Base-by-base conservation (phyloP, 1,284 basidiomycete genomes). In the Mycosarcoma mackinlayi region DNA sequence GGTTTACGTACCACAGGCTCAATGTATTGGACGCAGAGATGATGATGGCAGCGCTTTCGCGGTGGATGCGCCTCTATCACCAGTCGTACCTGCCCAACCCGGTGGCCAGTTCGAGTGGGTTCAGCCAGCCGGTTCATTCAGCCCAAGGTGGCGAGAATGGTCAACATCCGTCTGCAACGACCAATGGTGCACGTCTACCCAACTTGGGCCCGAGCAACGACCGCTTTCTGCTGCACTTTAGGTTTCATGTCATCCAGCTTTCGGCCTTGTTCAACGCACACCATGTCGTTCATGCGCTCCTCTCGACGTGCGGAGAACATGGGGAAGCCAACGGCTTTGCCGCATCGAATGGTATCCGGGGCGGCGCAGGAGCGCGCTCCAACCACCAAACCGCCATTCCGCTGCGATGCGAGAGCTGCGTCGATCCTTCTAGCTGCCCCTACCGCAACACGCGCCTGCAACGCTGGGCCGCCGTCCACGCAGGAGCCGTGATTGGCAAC, bases 131-230 rank as follows among this genome's bases (percentile, higher is more conserved):
- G 4, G 19, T 38, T 18, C 7, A 23, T 19, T 8, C 35, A 8
- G 4, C 27, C 16, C 34, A 31, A 14, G 7, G 25, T 13, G 33
- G 10, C 34, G 31, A 49, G 31, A 47, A 57, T 21, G 53, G 40
- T n/a, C 31, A 38, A 23, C 4, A 7, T 14, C 31, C 14, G 5
- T 18, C n/a, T 23, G 35, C 6, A 9, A 19, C 7, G 28, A 3
- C 27, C 9, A 38, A 31, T 25, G 34, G 34, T 8, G 33, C 57
- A 23, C 54, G 54, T 11, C 18, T 53, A 28, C 60, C 48, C 6
- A 69, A 21, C 14, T 25, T 69, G 16, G 66, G 60, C n/a, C 66
- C 60, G 14, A 69, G 42, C 66, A 69, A 69, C 45, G 66, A 69
- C 23, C 60, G 61, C 8, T 69, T 69, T 34, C 39, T 52, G 47